Conservation (phyloP, 2,329 filamentous ascomycete genomes). For the Aspergillus sp. region DNA sequence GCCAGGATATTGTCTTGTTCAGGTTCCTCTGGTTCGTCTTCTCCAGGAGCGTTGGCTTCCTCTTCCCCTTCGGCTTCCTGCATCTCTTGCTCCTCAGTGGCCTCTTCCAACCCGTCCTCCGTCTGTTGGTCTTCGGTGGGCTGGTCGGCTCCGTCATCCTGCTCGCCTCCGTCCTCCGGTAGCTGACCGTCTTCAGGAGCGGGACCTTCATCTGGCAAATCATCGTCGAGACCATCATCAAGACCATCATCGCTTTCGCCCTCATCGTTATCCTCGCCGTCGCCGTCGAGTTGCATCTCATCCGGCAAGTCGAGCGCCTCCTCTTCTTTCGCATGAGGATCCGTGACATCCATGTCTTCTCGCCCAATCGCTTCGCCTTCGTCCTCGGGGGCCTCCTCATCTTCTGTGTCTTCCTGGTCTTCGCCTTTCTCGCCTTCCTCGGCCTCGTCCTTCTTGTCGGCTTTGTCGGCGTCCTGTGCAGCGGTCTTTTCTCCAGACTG, state of each 20-base stretch:
- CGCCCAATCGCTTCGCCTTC: conserved; percentile 62
- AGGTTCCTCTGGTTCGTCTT: conserved; percentile 52
- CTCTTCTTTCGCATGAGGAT: conserved; percentile 77
- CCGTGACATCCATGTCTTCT: conserved; percentile 63
- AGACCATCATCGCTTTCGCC: conserved; percentile 40
- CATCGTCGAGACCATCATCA: conserved; percentile 29
- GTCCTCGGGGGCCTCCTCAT: conserved; percentile 49
- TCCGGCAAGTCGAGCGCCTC: conserved; percentile 81
- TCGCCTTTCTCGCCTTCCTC: conserved; percentile 61
- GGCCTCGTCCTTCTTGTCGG: conserved; percentile 43
- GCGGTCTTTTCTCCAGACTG: conserved; percentile 58
- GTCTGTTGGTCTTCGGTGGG: conserved; percentile 28
- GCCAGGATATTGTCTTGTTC: conserved; percentile 47
- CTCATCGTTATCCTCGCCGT: conserved; percentile 58
- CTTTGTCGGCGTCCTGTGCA: conserved; percentile 51
- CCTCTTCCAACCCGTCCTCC: conserved; percentile 32
- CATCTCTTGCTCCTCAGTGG: conserved; percentile 41
- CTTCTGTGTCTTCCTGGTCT: conserved; percentile 55
- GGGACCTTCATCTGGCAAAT: conserved; percentile 44
- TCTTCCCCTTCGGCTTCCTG: conserved; percentile 46
- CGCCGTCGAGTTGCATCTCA: conserved; percentile 77
- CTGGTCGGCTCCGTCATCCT: conserved; percentile 30
- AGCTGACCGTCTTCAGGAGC: conserved; percentile 35
- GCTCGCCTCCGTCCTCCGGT: conserved; percentile 28
- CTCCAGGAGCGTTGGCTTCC: conserved; percentile 39